Base-by-base conservation (phyloP, 352 stramenopile species). In the Pythium sukuiense region DNA sequence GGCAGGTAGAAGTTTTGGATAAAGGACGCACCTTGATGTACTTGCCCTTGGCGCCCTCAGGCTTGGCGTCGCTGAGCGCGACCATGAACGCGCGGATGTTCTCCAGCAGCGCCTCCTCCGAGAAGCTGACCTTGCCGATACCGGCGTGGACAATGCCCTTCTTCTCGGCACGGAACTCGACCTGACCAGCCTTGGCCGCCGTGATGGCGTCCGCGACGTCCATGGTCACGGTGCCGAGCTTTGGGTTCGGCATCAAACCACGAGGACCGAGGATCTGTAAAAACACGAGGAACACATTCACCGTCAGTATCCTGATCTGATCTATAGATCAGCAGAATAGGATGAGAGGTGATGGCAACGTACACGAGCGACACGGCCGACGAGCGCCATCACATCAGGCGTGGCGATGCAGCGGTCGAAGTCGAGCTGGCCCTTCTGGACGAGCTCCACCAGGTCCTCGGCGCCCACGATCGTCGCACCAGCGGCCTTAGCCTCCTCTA, bases 241-340 rank as follows among this genome's bases (percentile, higher is more conserved):
- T 99, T 6, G 94, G 88, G 79, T 99, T 99, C 41, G 97, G 97
- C 96, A 99, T 99, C 14, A 99, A 71, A 29, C 97, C 97, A 59
- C 97, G 88, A 27, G 97, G 97, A 67, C 97, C 97, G 29, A 99
- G 85, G 37, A 99, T 81, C 60, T 87, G 53, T 20, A 65, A 5
- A n/a, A 48, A 26, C 41, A 48, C 41, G 20, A 24, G 20, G 20
- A 24, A 48, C 37, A 45, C 41, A 48, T 18, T 6, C 11, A 43
- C 33, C 43, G 20, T 55, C 45, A 56, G 26, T 37, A 26, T 20
- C 49, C 20, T 55, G 1, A 1, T 37, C 11, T 20, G 14, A 54
- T 3, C 8, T 30, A 54, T 6, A 26, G 9, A 30, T 9, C 3
- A 29, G n/a, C 2, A 1, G 16, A 37, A 29, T 18, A 1, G 16